Conservation (phyloP, 306 rosid genomes). For the Cicer cuneatum region DNA sequence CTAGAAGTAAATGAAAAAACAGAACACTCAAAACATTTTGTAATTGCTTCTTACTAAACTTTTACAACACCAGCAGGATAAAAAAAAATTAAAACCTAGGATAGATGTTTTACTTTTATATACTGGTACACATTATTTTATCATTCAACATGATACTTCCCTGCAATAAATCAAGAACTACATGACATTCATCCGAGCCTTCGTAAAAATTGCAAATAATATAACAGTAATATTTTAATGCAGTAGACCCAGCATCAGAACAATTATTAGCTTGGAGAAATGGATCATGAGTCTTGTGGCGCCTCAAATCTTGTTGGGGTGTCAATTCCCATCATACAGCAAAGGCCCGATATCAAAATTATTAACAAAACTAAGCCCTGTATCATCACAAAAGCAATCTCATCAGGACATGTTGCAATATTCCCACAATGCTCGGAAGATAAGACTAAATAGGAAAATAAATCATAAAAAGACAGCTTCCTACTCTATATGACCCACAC, state of each 20-base stretch:
- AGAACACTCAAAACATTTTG: slow-evolving; percentile 7
- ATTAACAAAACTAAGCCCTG: slow-evolving; percentile 88
- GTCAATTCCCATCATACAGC: slow-evolving; percentile 99
- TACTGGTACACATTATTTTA: slow-evolving; percentile 49
- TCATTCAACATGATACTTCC: slow-evolving; percentile 39
- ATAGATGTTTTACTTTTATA: slow-evolving; percentile 44
- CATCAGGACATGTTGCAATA: slow-evolving; percentile 40
- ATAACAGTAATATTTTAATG: slow-evolving; percentile 38
- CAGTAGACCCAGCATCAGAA: slow-evolving; percentile 40
- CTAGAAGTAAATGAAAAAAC: neutral
- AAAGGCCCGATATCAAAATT: slow-evolving; percentile 87
- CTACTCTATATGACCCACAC: slow-evolving; percentile 4
- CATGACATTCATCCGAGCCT: slow-evolving; percentile 39
- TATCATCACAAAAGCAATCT: slow-evolving; percentile 43
- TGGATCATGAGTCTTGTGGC: slow-evolving; percentile 77
- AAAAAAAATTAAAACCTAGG: slow-evolving; percentile 44
- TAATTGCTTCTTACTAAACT: slow-evolving; percentile 43
- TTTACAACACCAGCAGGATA: slow-evolving; percentile 36
- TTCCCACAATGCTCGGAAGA: slow-evolving; percentile 28
- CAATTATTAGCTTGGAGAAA: slow-evolving; percentile 44
- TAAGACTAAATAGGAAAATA: neutral
- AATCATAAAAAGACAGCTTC: slow-evolving; percentile 9
- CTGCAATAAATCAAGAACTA: slow-evolving; percentile 37
- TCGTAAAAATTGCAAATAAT: slow-evolving; percentile 35
- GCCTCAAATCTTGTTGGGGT: slow-evolving; percentile 95